A percentile compares a stretch with the other conserved stretches of the same genome.
phyloP scores from a whole-genome alignment of 2,329 filamentous ascomycete genomes.

The Cucurbitaria berberidis region DNA sequence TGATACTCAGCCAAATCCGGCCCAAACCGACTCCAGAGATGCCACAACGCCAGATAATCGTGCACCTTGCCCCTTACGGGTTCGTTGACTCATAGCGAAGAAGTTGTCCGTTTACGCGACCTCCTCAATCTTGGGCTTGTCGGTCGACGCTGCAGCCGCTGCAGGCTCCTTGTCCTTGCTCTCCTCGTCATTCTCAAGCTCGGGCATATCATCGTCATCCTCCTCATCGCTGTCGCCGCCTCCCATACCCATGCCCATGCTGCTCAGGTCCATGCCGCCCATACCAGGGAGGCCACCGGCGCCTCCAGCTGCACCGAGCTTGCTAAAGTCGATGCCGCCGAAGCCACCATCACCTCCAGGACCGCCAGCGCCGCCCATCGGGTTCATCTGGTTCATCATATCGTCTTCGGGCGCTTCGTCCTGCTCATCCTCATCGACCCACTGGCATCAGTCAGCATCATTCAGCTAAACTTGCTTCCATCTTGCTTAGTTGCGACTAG shows the following conservation, averaged over 20 bases:
- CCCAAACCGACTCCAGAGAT: conserved; percentile 6
- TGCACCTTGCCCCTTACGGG: conserved; percentile 8
- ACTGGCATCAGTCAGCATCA: conserved; percentile 57
- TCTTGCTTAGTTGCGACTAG: not conserved
- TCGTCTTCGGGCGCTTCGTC: conserved; percentile 83
- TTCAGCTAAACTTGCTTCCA: not conserved
- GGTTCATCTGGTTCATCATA: conserved; percentile 58
- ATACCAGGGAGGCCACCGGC: conserved; percentile 51
- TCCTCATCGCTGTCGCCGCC: conserved; percentile 56
- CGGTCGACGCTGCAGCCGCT: conserved; percentile 38
- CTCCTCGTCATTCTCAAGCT: conserved; percentile 58
- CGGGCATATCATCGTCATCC: conserved; percentile 77
- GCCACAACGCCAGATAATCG: conserved; percentile 10
- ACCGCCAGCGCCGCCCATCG: conserved; percentile 58
- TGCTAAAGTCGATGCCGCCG: conserved; percentile 91
- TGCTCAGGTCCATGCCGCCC: conserved; percentile 38
- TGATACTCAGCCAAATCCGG: not conserved
- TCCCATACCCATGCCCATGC: too few relatives aligned
- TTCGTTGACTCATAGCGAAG: conserved; percentile 18
- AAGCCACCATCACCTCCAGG: conserved; percentile 70
- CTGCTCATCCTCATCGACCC: conserved; percentile 99
- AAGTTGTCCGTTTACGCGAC: conserved; percentile 38
- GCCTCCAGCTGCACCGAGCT: conserved; percentile 67
- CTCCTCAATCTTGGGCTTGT: conserved; percentile 57
- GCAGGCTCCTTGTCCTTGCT: conserved; percentile 29